Evolutionary conservation across 352 stramenopile genomes (phyloP), one percentile per base, ranked within the genome.

Genomic region (Phytophthora ramorum): DNA sequence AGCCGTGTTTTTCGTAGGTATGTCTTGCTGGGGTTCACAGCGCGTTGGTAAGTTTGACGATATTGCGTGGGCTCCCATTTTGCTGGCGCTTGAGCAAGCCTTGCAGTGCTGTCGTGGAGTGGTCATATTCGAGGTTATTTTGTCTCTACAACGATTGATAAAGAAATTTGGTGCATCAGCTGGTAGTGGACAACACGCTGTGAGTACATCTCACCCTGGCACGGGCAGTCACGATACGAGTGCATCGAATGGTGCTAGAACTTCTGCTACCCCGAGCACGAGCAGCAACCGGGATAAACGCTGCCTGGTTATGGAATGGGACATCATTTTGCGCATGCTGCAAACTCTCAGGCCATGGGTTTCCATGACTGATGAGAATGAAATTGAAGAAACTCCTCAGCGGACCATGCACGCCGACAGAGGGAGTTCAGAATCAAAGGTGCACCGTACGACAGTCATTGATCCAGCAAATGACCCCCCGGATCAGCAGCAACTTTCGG

Each of bases 11-110:
- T 96, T 95, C 60, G 68, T 96, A 4, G 89, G 87, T 2, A 96
- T 96, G 89, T 96, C 87, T 14, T 93, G 84, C 34, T 96, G 89
- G 89, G 89, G 89, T 3, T 95, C 85, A 13, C 87, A 96, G 48
- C 85, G 88, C 17, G 75, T 95, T 0, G 63, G 74, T 4, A 85
- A 78, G 53, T 81, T 96, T 51, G 85, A 94, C 17, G 72, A 92
- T 40, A 78, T 92, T 53, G 82, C 85, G 53, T 95, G 86, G 85
- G 75, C 75, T 3, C 81, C 87, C 10, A 83, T 95, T 28, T 63
- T 96, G 5, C 48, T 91, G 20, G 79, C 84, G 10, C 71, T 96
- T 34, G 83, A 93, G 45, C 55, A 70, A 45, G 73, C 81, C 26
- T 59, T 96, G 43, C 47, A 85, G 44, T 92, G 83, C 48, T 75